phyloP scores from a whole-genome alignment of 352 stramenopile genomes.

The Phytophthora boehmeriae region DNA sequence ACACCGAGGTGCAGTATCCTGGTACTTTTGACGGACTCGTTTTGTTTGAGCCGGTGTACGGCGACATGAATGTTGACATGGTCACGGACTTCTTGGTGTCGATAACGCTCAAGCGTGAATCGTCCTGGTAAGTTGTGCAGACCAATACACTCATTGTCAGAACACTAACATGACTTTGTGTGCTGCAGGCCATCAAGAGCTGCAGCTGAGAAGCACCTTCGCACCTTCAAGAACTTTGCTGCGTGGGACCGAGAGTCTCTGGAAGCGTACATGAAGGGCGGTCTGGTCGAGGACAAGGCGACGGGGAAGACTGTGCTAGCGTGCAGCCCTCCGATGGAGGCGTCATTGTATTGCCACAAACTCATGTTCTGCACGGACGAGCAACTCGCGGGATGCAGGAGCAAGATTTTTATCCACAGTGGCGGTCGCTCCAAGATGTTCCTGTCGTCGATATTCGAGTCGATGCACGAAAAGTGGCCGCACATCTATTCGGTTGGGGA shows the following conservation, averaged over 20 bases:
- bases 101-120: slow-evolving; percentile 25
- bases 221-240: slow-evolving; percentile 25
- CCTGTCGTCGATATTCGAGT: slow-evolving; percentile 13
- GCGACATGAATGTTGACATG: slow-evolving; percentile 14
- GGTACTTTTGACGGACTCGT: slow-evolving; percentile 41
- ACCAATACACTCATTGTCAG: background rate
- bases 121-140: slow-evolving; percentile 6
- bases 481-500: slow-evolving; percentile 33
- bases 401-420: slow-evolving; percentile 23
- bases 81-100: slow-evolving; percentile 30
- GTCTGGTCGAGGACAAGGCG: slow-evolving; percentile 13
- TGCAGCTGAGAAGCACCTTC: slow-evolving; percentile 33
- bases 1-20: slow-evolving; percentile 25
- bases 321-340: slow-evolving; percentile 42
- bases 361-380: slow-evolving; percentile 28
- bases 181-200: slow-evolving; percentile 18
- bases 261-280: slow-evolving; percentile 27
- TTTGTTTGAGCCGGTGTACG: slow-evolving; percentile 43
- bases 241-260: slow-evolving; percentile 35
- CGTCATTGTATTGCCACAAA: slow-evolving; percentile 31
- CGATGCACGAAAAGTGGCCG: slow-evolving; percentile 28
- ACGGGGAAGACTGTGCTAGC: slow-evolving; percentile 21
- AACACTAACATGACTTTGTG: background rate
- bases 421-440: slow-evolving; percentile 29
- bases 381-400: slow-evolving; percentile 21